phyloP scores from a whole-genome alignment of 2,329 filamentous ascomycete species.

The Fusarium robinianum region DNA sequence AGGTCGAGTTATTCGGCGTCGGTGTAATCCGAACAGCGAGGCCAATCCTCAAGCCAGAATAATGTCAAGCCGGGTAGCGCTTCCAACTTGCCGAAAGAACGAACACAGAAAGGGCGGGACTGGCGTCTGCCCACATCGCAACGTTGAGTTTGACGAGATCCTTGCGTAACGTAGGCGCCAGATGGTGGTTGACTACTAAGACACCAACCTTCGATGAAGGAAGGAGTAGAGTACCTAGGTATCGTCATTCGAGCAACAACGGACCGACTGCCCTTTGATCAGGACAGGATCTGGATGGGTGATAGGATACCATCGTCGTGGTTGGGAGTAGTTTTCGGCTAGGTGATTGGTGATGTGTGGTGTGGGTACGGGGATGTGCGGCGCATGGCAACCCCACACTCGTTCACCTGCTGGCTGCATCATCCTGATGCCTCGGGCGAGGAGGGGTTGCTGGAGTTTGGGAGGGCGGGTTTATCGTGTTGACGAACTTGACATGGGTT shows the following conservation, averaged over 20 bases:
- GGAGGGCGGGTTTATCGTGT: neutral
- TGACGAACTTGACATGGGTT: no score
- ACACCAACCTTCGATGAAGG: neutral
- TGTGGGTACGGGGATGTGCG: slow-evolving; percentile 29
- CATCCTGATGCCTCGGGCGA: slow-evolving; percentile 21
- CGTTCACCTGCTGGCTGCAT: slow-evolving; percentile 17
- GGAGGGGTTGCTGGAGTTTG: no score
- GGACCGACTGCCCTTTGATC: slow-evolving; percentile 36
- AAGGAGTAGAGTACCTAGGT: slow-evolving; percentile 3
- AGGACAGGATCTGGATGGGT: slow-evolving; percentile 25
- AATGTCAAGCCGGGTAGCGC: neutral
- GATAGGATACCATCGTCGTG: slow-evolving; percentile 38
- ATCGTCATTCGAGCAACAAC: slow-evolving; percentile 29
- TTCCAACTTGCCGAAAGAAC: neutral
- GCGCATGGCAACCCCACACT: slow-evolving; percentile 37
- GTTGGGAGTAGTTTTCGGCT: slow-evolving; percentile 29
- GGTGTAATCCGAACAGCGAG: slow-evolving; percentile 5
- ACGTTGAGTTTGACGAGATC: no score
- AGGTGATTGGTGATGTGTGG: slow-evolving; percentile 33
- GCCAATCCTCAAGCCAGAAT: no score
- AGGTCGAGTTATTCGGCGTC: neutral
- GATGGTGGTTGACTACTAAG: slow-evolving; percentile 12
- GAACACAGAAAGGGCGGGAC: neutral
- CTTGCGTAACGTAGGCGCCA: no score
- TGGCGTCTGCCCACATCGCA: no score